Evolutionary conservation across 2,329 filamentous ascomycete genomes (phyloP).

Genomic region (Fusarium sp.): DNA sequence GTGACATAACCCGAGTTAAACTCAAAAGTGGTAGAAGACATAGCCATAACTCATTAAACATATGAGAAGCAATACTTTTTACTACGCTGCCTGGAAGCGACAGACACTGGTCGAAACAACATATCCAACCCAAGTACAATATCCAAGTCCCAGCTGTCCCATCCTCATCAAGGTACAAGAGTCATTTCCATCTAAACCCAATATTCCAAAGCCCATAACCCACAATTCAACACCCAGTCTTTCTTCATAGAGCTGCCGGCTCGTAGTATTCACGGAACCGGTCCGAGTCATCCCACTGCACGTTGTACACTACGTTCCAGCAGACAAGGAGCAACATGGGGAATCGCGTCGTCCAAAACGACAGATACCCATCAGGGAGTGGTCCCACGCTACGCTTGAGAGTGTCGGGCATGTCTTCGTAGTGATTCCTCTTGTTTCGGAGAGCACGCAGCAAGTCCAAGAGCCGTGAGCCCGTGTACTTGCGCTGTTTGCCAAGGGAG

Average conservation of each 20-base stretch:
- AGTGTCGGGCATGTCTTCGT: constrained; percentile 89
- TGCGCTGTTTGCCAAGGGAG: constrained; percentile 89
- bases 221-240: background rate
- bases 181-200: background rate
- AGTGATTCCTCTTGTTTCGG: constrained; percentile 97
- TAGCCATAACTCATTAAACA: background rate
- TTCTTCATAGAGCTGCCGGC: constrained; percentile 51
- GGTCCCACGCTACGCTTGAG: constrained; percentile 74
- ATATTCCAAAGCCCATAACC: background rate
- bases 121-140: background rate
- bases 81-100: background rate
- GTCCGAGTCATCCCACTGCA: constrained; percentile 68
- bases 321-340: constrained; percentile 79
- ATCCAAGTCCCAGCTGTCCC: background rate
- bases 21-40: background rate
- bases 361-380: constrained; percentile 79
- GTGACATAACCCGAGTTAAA: background rate
- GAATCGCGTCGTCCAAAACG: constrained; percentile 83
- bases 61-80: background rate
- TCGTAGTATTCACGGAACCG: constrained; percentile 77
- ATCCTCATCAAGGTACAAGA: background rate
- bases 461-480: constrained; percentile 85
- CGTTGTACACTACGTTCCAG: constrained; percentile 74
- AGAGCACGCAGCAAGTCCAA: constrained; percentile 88
- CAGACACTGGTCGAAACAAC: background rate